Evolutionary conservation across 768 basidiomycete genomes (phyloP), one percentile per base, ranked within the genome.

Genomic region (Boletus insuetus): DNA sequence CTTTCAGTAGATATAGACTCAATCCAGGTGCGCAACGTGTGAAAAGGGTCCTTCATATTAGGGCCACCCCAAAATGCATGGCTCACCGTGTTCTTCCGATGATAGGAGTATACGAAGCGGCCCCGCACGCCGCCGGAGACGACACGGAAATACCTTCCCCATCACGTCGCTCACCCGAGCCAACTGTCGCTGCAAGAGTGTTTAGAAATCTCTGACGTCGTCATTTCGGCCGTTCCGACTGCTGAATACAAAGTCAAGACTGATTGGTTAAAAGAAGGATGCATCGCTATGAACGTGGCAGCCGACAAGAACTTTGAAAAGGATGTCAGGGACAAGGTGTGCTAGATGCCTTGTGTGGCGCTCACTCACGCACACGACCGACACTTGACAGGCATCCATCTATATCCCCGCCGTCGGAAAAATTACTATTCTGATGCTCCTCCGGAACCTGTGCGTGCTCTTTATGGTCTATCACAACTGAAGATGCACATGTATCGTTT

Each of bases 351-450:
- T 13, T 7, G 14, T 38, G 12, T 42, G 35, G 22, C 39, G 3
- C 8, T 14, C 31, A 64, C 59, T 56, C 56, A 67, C 56, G 20
- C 46, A 9, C 44, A 43, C 26, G 26, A 20, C 16, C 24, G 22
- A 10, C 31, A 32, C 35, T 20, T 46, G 12, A 29, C 51, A 54
- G 94, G 95, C 94, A 12, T 93, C 94, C 14, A 77, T 99, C 55
- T 98, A 98, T 71, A 80, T 98, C 59, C 94, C 96, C 10, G 87
- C 92, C 6, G 93, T 99, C n/a, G 97, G 97, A 19, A 97, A 96
- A 74, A 90, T 97, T 54, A 99, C 97, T 2, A 97, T 98, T 61
- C 76, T 95, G 67, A 96, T 99, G 92, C 80, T 99, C n/a, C 81
- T 97, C 65, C 83, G 96, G 45, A 99, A 99, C 69, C 67, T 99